phyloP scores from a whole-genome alignment of 2,329 filamentous ascomycete genomes.

The Xenoacremonium recifei region DNA sequence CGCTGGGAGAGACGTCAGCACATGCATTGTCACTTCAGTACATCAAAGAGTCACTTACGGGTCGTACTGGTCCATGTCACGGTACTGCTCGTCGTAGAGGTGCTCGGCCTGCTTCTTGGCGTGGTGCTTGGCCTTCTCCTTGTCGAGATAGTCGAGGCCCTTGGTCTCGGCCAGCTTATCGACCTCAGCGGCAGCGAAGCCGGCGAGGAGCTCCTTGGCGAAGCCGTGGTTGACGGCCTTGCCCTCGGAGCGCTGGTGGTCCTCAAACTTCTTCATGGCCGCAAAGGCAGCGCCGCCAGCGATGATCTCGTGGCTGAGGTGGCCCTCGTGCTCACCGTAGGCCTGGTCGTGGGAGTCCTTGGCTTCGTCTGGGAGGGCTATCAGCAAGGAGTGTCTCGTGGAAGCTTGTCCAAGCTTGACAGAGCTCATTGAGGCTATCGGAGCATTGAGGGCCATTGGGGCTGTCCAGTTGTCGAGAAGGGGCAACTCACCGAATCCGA shows the following conservation, averaged over 20 bases:
- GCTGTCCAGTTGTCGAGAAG: too few species aligned
- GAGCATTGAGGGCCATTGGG: too few species aligned
- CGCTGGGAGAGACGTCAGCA: too few species aligned
- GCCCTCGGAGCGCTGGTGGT: conserved; percentile 66
- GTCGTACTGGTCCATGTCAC: conserved; percentile 48
- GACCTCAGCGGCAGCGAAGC: conserved; percentile 70
- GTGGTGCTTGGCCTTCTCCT: conserved; percentile 56
- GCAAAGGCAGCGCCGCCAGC: conserved; percentile 76
- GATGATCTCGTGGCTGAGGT: conserved; percentile 70
- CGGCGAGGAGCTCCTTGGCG: conserved; percentile 75
- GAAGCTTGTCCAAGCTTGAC: too few species aligned
- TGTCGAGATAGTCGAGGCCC: conserved; percentile 60
- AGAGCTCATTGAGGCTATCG: too few species aligned
- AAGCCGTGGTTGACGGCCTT: conserved; percentile 68
- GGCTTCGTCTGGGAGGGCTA: conserved; percentile 5
- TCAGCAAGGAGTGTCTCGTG: too few species aligned
- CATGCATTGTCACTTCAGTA: too few species aligned
- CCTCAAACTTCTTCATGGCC: conserved; percentile 78
- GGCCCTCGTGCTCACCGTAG: conserved; percentile 54
- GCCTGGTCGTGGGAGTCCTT: conserved; percentile 36
- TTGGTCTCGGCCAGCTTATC: conserved; percentile 74
- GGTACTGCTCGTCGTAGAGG: conserved; percentile 59
- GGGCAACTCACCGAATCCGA: conserved; percentile 8
- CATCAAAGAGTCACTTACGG: conserved; percentile 56
- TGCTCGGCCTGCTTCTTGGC: conserved; percentile 57